phyloP scores from a whole-genome alignment of 352 stramenopile genomes.

The Achlya hypogyna region DNA sequence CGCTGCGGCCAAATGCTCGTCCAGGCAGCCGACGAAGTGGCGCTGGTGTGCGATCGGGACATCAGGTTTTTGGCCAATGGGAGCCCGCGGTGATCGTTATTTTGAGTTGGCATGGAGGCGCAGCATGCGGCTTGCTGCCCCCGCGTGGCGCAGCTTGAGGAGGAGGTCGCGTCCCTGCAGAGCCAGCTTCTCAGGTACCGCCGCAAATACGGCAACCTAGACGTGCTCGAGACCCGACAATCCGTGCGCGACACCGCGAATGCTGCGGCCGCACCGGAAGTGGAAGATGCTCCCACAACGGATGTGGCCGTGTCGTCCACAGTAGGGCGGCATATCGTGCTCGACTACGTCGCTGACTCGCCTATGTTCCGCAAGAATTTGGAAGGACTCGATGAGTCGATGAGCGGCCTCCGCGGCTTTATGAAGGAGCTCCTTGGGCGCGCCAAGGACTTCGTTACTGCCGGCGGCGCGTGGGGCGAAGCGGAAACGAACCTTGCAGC shows the following conservation, averaged over 20 bases:
- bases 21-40: no score
- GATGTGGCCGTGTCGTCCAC: constrained; percentile 8
- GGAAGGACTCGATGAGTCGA: constrained; percentile 70
- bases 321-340: constrained; percentile 60
- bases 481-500: constrained; percentile 63
- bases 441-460: constrained; percentile 67
- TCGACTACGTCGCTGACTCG: constrained; percentile 81
- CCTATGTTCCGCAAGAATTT: constrained; percentile 77
- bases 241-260: neutral
- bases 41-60: no score
- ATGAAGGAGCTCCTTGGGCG: constrained; percentile 59
- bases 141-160: constrained; percentile 14
- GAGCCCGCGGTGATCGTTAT: neutral
- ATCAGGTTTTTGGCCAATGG: neutral
- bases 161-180: constrained; percentile 13
- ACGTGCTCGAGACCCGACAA: constrained; percentile 9
- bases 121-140: constrained; percentile 5
- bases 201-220: constrained; percentile 19
- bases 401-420: constrained; percentile 47
- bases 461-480: constrained; percentile 53
- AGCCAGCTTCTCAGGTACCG: constrained; percentile 17
- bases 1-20: no score
- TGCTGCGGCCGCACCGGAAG: neutral
- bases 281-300: neutral
- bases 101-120: no score